Percentiles rank a stretch among this genome's conserved stretches.
Conservation (phyloP, 768 basidiomycete species). For the Lactifluus hygrophoroides region DNA sequence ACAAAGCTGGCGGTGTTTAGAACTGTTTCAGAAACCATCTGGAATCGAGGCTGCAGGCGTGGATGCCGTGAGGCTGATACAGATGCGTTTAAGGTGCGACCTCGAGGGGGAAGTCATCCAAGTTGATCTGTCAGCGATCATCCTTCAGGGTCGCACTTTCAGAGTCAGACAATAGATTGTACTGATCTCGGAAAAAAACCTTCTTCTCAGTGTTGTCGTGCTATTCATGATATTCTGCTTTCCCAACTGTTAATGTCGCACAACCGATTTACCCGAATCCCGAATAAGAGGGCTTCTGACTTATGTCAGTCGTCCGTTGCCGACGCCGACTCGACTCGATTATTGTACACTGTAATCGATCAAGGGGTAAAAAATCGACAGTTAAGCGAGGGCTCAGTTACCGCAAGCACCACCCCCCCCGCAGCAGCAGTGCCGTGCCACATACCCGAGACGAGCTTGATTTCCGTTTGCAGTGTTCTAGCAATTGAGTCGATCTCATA, state of each 20-base stretch:
- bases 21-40: not conserved
- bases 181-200: no score
- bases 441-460: not conserved
- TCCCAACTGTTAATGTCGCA: not conserved
- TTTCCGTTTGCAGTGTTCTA: not conserved
- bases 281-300: not conserved
- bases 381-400: constrained; percentile 11
- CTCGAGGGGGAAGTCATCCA: not conserved
- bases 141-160: not conserved
- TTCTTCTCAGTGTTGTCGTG: not conserved
- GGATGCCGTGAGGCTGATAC: constrained; percentile 8
- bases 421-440: not conserved
- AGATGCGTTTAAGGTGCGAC: not conserved
- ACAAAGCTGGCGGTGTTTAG: not conserved
- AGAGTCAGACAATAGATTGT: no score
- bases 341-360: constrained; percentile 6
- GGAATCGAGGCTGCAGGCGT: not conserved
- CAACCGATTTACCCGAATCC: not conserved
- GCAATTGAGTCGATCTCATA: not conserved
- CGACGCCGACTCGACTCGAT: not conserved
- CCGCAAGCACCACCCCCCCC: not conserved
- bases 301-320: not conserved
- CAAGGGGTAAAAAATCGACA: not conserved
- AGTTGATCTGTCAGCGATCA: not conserved
- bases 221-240: not conserved